phyloP scores from a whole-genome alignment of 306 rosid species.

The Medicago arabica region DNA sequence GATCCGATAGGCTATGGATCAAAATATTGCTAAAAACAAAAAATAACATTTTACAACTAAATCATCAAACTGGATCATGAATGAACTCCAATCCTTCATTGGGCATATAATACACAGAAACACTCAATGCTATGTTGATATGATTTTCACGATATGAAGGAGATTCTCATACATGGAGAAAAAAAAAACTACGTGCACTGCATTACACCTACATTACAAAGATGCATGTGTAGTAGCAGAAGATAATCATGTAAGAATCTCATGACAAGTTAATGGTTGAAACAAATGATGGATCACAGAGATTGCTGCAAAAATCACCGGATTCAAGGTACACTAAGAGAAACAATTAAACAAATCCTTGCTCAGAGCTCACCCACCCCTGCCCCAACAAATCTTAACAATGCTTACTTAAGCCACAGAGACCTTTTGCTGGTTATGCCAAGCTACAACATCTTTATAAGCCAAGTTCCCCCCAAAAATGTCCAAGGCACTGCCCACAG shows the following conservation, averaged over 20 bases:
- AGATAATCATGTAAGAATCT: slow-evolving; percentile 13
- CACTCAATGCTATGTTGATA: too few species aligned
- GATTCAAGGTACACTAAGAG: slow-evolving; percentile 9
- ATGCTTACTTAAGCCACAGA: slow-evolving; percentile 43
- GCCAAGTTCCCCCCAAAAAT: slow-evolving; percentile 76
- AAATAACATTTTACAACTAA: too few species aligned
- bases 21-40: too few species aligned
- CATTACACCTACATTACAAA: slow-evolving; percentile 8
- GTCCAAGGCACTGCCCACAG: slow-evolving; percentile 91
- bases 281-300: not conserved
- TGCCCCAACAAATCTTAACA: not conserved
- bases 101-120: too few species aligned
- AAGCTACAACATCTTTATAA: slow-evolving; percentile 73
- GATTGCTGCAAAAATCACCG: not conserved
- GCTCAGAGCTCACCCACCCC: not conserved
- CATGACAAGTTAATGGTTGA: not conserved
- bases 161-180: too few species aligned
- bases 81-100: too few species aligned
- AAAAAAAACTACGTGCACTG: not conserved
- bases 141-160: too few species aligned
- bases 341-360: slow-evolving; percentile 16
- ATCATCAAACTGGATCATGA: too few species aligned
- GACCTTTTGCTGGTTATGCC: slow-evolving; percentile 72
- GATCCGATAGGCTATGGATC: too few species aligned
- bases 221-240: slow-evolving; percentile 4